Evolutionary conservation across 75 land plant species (phyloP).

Genomic region (Isoetes taiwanensis): DNA sequence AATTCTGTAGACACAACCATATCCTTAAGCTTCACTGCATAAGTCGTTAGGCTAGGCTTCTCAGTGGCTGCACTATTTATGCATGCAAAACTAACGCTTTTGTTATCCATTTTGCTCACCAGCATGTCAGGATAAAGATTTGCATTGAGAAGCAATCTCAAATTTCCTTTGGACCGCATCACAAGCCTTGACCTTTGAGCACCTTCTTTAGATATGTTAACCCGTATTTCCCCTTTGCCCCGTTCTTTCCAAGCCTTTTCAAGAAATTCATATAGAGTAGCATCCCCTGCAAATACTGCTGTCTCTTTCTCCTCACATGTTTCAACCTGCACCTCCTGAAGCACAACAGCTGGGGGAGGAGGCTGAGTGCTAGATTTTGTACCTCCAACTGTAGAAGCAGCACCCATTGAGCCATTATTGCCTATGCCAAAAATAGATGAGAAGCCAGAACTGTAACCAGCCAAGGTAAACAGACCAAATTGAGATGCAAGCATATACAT

Average conservation of each 20-base stretch:
- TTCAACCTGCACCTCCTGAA: conserved; percentile 66
- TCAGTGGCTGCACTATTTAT: conserved; percentile 52
- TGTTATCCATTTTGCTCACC: conserved; percentile 72
- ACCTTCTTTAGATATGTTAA: conserved; percentile 42
- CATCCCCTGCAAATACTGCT: conserved; percentile 62
- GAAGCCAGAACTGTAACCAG: no score
- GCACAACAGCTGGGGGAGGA: no score
- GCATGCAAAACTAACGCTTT: conserved; percentile 78
- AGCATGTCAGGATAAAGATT: conserved; percentile 80
- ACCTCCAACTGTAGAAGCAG: no score
- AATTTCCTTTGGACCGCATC: conserved; percentile 87
- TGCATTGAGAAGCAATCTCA: conserved; percentile 71
- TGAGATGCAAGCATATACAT: no score
- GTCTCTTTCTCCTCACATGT: conserved; percentile 93
- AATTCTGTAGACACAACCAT: conserved; percentile 39
- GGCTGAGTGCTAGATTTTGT: no score
- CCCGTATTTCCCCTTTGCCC: conserved; percentile 76
- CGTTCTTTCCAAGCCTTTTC: conserved; percentile 87
- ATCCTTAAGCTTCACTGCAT: conserved; percentile 76
- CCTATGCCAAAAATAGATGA: no score
- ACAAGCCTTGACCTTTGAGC: conserved; percentile 47
- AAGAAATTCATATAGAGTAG: conserved; percentile 58
- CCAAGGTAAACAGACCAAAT: no score
- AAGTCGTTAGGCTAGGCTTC: conserved; percentile 48
- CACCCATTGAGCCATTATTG: no score